Evolutionary conservation across 805 yeast genomes (phyloP).

Genomic region (Scheffersomyces stipitis): DNA sequence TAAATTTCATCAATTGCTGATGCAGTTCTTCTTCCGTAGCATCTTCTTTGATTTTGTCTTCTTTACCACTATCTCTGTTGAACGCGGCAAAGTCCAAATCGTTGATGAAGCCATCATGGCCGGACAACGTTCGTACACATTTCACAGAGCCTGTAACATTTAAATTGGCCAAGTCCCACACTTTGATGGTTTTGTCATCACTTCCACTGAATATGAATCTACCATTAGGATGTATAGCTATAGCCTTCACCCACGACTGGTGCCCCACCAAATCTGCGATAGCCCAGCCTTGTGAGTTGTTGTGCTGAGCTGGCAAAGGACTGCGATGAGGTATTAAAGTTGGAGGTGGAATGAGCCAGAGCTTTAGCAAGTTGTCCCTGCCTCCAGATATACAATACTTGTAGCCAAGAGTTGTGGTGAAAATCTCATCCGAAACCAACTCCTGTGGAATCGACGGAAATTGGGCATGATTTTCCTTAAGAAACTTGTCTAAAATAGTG

Average conservation of each 20-base stretch:
- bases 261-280: conserved; percentile 68
- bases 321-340: conserved; percentile 51
- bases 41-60: conserved; percentile 3
- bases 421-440: conserved; percentile 19
- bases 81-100: conserved; percentile 56
- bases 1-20: conserved; percentile 23
- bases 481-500: conserved; percentile 46
- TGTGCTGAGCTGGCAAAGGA: conserved; percentile 51
- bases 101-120: conserved; percentile 78
- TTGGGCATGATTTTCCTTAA: conserved; percentile 29
- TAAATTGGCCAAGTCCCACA: conserved; percentile 67
- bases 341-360: conserved; percentile 81
- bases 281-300: conserved; percentile 60
- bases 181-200: conserved; percentile 73
- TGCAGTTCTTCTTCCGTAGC: conserved; percentile 18
- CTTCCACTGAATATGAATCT: conserved; percentile 66
- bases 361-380: conserved; percentile 68
- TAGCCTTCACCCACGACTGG: conserved; percentile 78
- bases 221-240: conserved; percentile 75
- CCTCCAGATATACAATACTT: conserved; percentile 78
- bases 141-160: conserved; percentile 42
- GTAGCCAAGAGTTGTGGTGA: conserved; percentile 46
- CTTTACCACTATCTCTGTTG: conserved; percentile 9
- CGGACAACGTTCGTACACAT: conserved; percentile 48
- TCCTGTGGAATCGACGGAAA: conserved; percentile 34